These are phyloP conservation scores for Penicillium canescens DNA, from an alignment of 495 filamentous ascomycete genomes.

Conservation along the genomic window DNA sequence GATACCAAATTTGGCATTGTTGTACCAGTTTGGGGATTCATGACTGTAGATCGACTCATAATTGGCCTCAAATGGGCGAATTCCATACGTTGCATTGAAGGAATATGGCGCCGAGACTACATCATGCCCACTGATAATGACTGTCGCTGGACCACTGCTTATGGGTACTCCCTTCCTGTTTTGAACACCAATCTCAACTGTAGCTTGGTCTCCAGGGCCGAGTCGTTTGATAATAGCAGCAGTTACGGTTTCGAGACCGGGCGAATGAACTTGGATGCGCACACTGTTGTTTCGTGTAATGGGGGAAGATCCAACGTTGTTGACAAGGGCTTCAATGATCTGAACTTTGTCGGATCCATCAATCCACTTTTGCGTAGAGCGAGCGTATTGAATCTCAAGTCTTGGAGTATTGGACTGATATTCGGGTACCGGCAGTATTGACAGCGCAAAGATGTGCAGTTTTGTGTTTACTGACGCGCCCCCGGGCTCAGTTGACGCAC, in stretches of 20 bases:
- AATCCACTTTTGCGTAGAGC: constrained; percentile 54
- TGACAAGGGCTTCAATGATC: constrained; percentile 50
- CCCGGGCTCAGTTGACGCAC: constrained; percentile 19
- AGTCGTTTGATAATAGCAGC: constrained; percentile 47
- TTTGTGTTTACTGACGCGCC: constrained; percentile 18
- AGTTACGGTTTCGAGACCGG: constrained; percentile 37
- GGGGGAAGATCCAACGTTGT: constrained; percentile 49
- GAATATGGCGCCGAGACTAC: constrained; percentile 21
- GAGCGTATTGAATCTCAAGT: constrained; percentile 46
- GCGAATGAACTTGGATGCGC: constrained; percentile 32
- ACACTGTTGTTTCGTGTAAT: constrained; percentile 38
- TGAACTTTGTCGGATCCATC: constrained; percentile 45
- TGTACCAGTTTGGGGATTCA: constrained; percentile 54
- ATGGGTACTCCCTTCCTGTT: constrained; percentile 16
- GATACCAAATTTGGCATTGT: constrained; percentile 54
- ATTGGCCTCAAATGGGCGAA: constrained; percentile 30
- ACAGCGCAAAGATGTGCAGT: constrained; percentile 29
- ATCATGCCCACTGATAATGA: constrained; percentile 26
- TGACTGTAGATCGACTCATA: constrained; percentile 44
- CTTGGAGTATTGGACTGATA: not conserved
- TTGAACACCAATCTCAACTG: constrained; percentile 47
- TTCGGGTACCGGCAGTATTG: constrained; percentile 16
- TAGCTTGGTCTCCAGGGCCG: constrained; percentile 52
- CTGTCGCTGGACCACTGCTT: constrained; percentile 23
- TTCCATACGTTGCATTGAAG: constrained; percentile 36